These are phyloP conservation scores for Marasmius sp. DNA, from an alignment of 1,284 basidiomycete species.

Conservation along the genomic window DNA sequence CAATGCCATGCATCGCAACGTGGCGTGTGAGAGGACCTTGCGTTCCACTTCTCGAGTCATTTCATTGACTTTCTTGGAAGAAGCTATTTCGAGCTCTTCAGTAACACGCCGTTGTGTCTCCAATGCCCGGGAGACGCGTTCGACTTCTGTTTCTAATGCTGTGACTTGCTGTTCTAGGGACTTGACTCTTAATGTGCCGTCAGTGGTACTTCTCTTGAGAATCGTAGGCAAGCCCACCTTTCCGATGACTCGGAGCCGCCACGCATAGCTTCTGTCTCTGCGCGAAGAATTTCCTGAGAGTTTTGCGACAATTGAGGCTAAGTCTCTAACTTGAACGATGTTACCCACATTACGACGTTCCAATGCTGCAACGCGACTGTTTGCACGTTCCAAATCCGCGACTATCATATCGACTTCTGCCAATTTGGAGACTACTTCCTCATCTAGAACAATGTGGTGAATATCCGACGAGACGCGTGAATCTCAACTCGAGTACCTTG, in stretches of 20 bases:
- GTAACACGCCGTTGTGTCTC: conserved; percentile 68
- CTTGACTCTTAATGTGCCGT: conserved; percentile 52
- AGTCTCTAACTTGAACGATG: not conserved
- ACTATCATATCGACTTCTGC: conserved; percentile 92
- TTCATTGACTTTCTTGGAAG: conserved; percentile 62
- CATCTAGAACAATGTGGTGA: conserved; percentile 53
- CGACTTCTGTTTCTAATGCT: conserved; percentile 74
- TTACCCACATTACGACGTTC: conserved; percentile 84
- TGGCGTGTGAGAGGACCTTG: conserved; percentile 39
- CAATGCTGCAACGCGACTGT: conserved; percentile 87
- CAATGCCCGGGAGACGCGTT: conserved; percentile 65
- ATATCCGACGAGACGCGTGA: conserved; percentile 12
- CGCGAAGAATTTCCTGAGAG: conserved; percentile 83
- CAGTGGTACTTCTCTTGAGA: not conserved
- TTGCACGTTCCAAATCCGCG: conserved; percentile 90
- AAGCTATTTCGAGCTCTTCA: conserved; percentile 46
- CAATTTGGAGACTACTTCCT: conserved; percentile 85
- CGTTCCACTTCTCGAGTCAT: conserved; percentile 57
- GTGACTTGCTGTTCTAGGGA: conserved; percentile 70
- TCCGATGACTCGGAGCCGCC: conserved; percentile 78
- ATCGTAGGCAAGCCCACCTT: conserved; percentile 46
- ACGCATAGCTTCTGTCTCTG: conserved; percentile 88
- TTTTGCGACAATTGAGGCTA: not conserved
- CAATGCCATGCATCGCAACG: not conserved
- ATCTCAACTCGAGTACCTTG: conserved; percentile 58